These are phyloP conservation scores for Aureobasidium vineae DNA, from an alignment of 2,329 filamentous ascomycete genomes.

Conservation along the genomic window DNA sequence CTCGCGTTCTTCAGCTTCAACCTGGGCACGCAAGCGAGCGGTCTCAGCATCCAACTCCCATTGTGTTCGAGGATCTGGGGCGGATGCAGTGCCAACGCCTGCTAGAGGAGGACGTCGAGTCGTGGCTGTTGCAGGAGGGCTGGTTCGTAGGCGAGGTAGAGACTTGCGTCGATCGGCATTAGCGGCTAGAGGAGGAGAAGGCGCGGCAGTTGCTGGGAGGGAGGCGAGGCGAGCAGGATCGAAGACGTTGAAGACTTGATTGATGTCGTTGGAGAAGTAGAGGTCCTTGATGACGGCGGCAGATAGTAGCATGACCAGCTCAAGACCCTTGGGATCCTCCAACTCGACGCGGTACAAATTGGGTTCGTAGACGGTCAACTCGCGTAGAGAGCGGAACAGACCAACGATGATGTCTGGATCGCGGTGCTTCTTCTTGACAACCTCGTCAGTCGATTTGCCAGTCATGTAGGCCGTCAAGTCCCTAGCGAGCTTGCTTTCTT, in stretches of 20 bases:
- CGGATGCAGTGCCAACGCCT: slow-evolving; percentile 34
- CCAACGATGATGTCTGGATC: slow-evolving; percentile 97
- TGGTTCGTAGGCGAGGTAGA: slow-evolving; percentile 35
- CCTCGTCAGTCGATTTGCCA: slow-evolving; percentile 66
- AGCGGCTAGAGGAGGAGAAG: slow-evolving; percentile 29
- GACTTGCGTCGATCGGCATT: slow-evolving; percentile 32
- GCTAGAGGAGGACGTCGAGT: slow-evolving; percentile 12
- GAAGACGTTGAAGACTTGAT: slow-evolving; percentile 75
- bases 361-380: slow-evolving; percentile 88
- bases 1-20: slow-evolving; percentile 45
- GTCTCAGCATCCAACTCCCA: slow-evolving; percentile 55
- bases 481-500: slow-evolving; percentile 79
- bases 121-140: slow-evolving; percentile 19
- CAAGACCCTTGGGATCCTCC: slow-evolving; percentile 89
- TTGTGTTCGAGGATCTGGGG: slow-evolving; percentile 52
- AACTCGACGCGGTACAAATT: slow-evolving; percentile 88
- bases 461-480: slow-evolving; percentile 87
- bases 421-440: slow-evolving; percentile 71
- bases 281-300: slow-evolving; percentile 62
- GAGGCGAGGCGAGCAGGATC: slow-evolving; percentile 42
- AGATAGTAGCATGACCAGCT: slow-evolving; percentile 69
- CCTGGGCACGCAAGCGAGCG: slow-evolving; percentile 46
- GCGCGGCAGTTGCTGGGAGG: slow-evolving; percentile 28
- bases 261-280: slow-evolving; percentile 59
- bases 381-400: slow-evolving; percentile 71